Evolutionary conservation across 2,329 filamentous ascomycete genomes (phyloP).

Genomic region (Aspergillus ochraceus): DNA sequence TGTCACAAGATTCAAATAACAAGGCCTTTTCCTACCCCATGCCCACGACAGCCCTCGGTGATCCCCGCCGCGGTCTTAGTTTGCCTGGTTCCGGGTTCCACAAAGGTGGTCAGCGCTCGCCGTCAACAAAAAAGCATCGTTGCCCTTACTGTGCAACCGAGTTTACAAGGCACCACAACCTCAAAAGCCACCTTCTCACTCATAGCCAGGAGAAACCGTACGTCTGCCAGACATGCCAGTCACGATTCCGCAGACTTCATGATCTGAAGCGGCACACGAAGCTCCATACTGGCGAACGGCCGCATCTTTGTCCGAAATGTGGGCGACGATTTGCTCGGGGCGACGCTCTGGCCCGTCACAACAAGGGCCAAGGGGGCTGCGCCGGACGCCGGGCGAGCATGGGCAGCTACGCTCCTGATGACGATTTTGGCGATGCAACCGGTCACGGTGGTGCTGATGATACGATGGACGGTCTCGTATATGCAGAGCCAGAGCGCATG

Average conservation of each 20-base stretch:
- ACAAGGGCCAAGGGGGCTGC: conserved; percentile 92
- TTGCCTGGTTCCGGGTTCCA: conserved; percentile 57
- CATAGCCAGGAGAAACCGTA: conserved; percentile 99
- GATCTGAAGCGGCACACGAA: conserved; percentile 96
- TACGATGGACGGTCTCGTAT: conserved; percentile 64
- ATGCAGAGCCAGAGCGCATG: conserved; percentile 53
- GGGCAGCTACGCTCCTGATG: conserved; percentile 76
- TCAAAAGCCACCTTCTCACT: conserved; percentile 95
- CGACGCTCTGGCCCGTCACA: conserved; percentile 90
- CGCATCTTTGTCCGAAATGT: conserved; percentile 92
- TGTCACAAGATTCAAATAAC: conserved; percentile 44
- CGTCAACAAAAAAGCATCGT: conserved; percentile 85
- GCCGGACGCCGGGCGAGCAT: conserved; percentile 86
- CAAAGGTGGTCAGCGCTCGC: conserved; percentile 64
- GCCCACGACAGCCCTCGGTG: conserved; percentile 51
- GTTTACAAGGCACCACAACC: conserved; percentile 94
- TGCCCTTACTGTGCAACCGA: conserved; percentile 96
- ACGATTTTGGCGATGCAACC: conserved; percentile 59
- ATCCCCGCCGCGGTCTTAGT: conserved; percentile 60
- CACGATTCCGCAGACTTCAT: conserved; percentile 87
- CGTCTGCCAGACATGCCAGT: conserved; percentile 87
- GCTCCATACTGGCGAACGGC: conserved; percentile 92
- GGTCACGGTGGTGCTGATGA: conserved; percentile 52
- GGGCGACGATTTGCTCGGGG: conserved; percentile 92
- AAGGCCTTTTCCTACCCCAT: conserved; percentile 66